These are phyloP conservation scores for Trypanosoma rangeli DNA, from an alignment of 208 protist species.

Conservation along the genomic window DNA sequence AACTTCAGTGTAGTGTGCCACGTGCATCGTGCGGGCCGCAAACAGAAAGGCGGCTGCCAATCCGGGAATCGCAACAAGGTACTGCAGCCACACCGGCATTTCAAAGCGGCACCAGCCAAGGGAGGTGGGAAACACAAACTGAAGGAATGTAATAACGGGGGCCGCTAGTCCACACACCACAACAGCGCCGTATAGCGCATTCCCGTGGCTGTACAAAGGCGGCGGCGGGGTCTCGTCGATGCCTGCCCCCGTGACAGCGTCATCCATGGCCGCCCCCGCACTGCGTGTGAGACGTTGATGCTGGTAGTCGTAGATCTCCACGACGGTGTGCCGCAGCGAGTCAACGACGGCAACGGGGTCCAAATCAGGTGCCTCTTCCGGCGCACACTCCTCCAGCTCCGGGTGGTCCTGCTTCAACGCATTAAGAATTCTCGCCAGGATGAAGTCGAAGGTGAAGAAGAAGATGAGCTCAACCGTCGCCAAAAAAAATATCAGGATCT, in stretches of 20 bases:
- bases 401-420: slow-evolving; percentile 56
- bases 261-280: slow-evolving; percentile 1
- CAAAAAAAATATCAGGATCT: slow-evolving; percentile 24
- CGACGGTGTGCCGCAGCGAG: slow-evolving; percentile 47
- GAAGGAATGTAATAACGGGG: slow-evolving; percentile 42
- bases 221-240: background rate
- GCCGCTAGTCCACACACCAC: slow-evolving; percentile 54
- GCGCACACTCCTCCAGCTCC: slow-evolving; percentile 72
- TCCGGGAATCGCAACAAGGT: slow-evolving; percentile 45
- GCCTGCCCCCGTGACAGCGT: slow-evolving; percentile 6
- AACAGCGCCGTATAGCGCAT: slow-evolving; percentile 52
- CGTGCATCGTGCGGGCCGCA: slow-evolving; percentile 38
- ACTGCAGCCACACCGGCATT: slow-evolving; percentile 40
- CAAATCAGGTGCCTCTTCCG: slow-evolving; percentile 57
- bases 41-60: slow-evolving; percentile 52
- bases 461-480: slow-evolving; percentile 48
- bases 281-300: slow-evolving; percentile 28
- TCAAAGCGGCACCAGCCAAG: slow-evolving; percentile 52
- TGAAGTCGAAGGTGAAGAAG: slow-evolving; percentile 62
- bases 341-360: slow-evolving; percentile 62
- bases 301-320: slow-evolving; percentile 53
- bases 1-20: slow-evolving; percentile 41
- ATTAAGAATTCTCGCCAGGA: slow-evolving; percentile 54
- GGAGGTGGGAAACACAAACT: slow-evolving; percentile 37
- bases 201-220: slow-evolving; percentile 14